These are phyloP conservation scores for Peniophora sp. DNA, from an alignment of 1,284 basidiomycete genomes.

Conservation along the genomic window DNA sequence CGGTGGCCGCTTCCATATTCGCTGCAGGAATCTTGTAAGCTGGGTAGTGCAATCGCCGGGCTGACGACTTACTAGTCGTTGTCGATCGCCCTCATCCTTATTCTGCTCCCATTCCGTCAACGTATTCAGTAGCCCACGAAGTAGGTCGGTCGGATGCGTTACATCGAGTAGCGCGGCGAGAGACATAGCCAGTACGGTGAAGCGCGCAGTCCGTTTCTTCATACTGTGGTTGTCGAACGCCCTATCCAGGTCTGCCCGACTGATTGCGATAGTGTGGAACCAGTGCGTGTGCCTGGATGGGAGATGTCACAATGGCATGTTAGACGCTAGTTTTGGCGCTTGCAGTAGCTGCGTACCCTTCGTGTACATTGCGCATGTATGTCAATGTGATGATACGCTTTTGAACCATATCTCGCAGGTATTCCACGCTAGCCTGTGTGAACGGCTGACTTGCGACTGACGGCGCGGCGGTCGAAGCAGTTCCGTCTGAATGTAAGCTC, in stretches of 20 bases:
- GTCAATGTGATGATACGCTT: constrained; percentile 80
- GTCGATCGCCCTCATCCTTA: constrained; percentile 73
- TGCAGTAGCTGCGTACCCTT: constrained; percentile 50
- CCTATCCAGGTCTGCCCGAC: constrained; percentile 61
- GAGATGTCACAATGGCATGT: background rate
- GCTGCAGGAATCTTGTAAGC: constrained; percentile 24
- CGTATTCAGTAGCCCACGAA: constrained; percentile 63
- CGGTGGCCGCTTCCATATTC: constrained; percentile 46
- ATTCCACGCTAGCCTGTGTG: constrained; percentile 62
- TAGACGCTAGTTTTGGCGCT: background rate
- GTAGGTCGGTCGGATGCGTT: constrained; percentile 66
- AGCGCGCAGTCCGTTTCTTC: constrained; percentile 72
- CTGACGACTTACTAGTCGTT: constrained; percentile 54
- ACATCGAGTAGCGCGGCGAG: constrained; percentile 76
- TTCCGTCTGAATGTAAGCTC: constrained; percentile 23
- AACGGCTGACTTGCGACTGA: constrained; percentile 32
- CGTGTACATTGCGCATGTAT: constrained; percentile 76
- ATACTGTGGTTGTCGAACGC: constrained; percentile 68
- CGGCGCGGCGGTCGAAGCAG: constrained; percentile 7
- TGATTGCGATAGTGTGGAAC: constrained; percentile 83
- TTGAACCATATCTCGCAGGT: constrained; percentile 67
- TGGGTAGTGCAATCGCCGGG: background rate
- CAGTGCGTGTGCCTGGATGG: constrained; percentile 63
- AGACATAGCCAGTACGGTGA: constrained; percentile 78
- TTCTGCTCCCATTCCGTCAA: constrained; percentile 73